These are phyloP conservation scores for Tylopilus sp. DNA, from an alignment of 768 basidiomycete species.

Conservation along the genomic window DNA sequence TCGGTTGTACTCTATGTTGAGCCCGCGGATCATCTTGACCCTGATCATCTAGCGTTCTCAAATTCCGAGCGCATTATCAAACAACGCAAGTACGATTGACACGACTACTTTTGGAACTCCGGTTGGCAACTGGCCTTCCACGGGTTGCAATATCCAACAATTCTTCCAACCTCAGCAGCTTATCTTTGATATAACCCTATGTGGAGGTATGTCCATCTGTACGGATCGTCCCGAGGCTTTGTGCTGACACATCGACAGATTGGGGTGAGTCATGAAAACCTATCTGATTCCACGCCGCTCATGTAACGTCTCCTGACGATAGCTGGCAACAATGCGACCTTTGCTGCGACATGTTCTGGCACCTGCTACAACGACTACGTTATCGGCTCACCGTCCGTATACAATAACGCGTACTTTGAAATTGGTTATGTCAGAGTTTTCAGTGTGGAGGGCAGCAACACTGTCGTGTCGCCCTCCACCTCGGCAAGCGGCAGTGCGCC, in stretches of 20 bases:
- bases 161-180: slow-evolving; percentile 58
- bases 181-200: slow-evolving; percentile 73
- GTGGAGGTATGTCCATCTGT: slow-evolving; percentile 44
- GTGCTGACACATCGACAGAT: slow-evolving; percentile 24
- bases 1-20: slow-evolving; percentile 7
- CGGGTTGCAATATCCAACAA: slow-evolving; percentile 45
- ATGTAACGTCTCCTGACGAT: not conserved
- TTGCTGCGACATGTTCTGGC: slow-evolving; percentile 61
- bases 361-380: slow-evolving; percentile 70
- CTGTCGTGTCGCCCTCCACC: slow-evolving; percentile 20
- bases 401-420: slow-evolving; percentile 70
- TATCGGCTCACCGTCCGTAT: slow-evolving; percentile 56
- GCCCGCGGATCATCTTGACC: not conserved
- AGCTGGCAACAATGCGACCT: slow-evolving; percentile 51
- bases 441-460: slow-evolving; percentile 32
- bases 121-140: slow-evolving; percentile 61
- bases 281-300: slow-evolving; percentile 4
- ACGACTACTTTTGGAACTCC: slow-evolving; percentile 62
- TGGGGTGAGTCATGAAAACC: slow-evolving; percentile 25
- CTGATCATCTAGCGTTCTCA: slow-evolving; percentile 28
- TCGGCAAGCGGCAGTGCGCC: slow-evolving; percentile 15
- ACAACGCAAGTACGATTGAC: slow-evolving; percentile 48
- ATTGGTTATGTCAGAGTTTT: slow-evolving; percentile 57
- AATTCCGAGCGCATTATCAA: slow-evolving; percentile 47
- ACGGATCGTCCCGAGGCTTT: slow-evolving; percentile 11